These are phyloP conservation scores for Fusarium coicis DNA, from an alignment of 2,329 filamentous ascomycete genomes.

Conservation along the genomic window DNA sequence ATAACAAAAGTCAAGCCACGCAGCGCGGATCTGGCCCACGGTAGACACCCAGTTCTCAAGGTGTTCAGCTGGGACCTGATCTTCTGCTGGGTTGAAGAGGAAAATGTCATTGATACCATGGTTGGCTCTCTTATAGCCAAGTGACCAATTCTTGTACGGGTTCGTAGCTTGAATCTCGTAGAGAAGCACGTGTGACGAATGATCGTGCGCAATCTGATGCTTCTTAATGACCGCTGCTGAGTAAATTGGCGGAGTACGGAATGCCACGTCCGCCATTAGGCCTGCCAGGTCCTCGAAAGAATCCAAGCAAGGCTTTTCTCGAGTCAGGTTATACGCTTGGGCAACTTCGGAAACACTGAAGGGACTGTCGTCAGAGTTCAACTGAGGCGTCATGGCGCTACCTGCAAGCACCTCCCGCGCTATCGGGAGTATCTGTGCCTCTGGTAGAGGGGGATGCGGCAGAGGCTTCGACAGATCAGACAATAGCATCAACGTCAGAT, in stretches of 20 bases:
- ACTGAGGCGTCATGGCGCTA: background rate
- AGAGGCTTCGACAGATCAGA: background rate
- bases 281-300: background rate
- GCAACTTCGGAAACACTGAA: background rate
- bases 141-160: background rate
- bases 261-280: background rate
- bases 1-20: background rate
- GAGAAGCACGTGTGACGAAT: background rate
- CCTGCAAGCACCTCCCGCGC: background rate
- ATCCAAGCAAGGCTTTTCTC: background rate
- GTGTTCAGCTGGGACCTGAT: background rate
- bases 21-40: background rate
- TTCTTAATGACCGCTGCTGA: background rate
- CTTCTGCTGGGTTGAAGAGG: background rate
- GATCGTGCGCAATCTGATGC: accelerated
- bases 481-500: background rate
- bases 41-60: background rate
- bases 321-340: background rate
- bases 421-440: background rate
- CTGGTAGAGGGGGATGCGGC: background rate
- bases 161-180: background rate
- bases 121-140: background rate
- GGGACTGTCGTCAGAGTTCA: background rate
- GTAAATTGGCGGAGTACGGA: background rate
- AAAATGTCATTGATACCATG: background rate